These are phyloP conservation scores for Acidomyces sp. DNA, from an alignment of 495 filamentous ascomycete genomes.

Conservation along the genomic window DNA sequence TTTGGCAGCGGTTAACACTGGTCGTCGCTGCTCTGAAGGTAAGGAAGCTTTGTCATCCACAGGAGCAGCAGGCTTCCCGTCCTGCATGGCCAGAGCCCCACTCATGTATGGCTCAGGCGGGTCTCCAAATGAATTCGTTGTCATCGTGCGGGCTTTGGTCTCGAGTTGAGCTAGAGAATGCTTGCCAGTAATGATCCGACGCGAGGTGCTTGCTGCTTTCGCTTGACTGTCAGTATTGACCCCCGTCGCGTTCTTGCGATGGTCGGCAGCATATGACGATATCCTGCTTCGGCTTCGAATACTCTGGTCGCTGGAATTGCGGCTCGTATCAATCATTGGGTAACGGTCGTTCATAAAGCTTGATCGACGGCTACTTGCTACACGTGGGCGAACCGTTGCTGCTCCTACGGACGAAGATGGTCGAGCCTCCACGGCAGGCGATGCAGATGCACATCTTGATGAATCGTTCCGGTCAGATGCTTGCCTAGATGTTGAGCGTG, in stretches of 20 bases:
- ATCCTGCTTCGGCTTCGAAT: neutral
- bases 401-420: neutral
- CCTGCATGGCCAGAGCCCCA: neutral
- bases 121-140: neutral
- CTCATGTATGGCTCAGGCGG: slow-evolving; percentile 1
- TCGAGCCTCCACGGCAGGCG: neutral
- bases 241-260: too few relatives aligned
- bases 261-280: too few relatives aligned
- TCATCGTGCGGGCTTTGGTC: neutral
- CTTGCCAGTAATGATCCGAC: slow-evolving; percentile 6
- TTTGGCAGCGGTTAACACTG: neutral
- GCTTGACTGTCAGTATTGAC: too few relatives aligned
- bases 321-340: slow-evolving; percentile 21
- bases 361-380: slow-evolving; percentile 7
- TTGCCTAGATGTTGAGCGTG: slow-evolving; percentile 2
- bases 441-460: neutral
- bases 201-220: neutral
- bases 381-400: slow-evolving; percentile 1
- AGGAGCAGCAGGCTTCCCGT: neutral
- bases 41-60: neutral
- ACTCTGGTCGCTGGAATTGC: slow-evolving; percentile 15
- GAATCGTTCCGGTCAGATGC: slow-evolving; percentile 8
- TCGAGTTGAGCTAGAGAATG: slow-evolving; percentile 8
- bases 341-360: slow-evolving; percentile 28
- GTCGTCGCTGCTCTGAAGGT: neutral